phyloP scores from a whole-genome alignment of 2,329 filamentous ascomycete genomes.

The Ophiostoma novo-ulmi region DNA sequence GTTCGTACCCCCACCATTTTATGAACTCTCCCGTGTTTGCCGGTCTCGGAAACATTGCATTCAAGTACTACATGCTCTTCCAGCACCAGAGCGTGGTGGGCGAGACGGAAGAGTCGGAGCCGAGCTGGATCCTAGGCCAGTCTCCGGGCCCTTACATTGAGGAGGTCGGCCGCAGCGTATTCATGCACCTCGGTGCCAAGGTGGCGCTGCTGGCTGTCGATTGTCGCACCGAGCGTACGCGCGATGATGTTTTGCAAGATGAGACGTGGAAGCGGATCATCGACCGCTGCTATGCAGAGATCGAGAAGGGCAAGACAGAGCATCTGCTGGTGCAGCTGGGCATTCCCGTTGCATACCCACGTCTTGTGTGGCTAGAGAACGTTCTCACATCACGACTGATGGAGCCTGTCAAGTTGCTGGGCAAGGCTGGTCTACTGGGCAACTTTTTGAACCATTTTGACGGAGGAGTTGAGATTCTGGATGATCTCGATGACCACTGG shows the following conservation, averaged over 20 bases:
- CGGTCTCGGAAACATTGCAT: slow-evolving; percentile 83
- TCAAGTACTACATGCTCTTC: slow-evolving; percentile 99
- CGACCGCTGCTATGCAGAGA: slow-evolving; percentile 75
- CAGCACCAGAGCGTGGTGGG: slow-evolving; percentile 84
- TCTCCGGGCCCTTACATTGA: slow-evolving; percentile 84
- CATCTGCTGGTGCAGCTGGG: slow-evolving; percentile 84
- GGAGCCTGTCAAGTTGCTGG: slow-evolving; percentile 83
- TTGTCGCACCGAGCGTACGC: slow-evolving; percentile 82
- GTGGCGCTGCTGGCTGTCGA: slow-evolving; percentile 83
- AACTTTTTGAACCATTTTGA: slow-evolving; percentile 83
- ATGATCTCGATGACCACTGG: slow-evolving; percentile 95
- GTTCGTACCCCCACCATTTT: slow-evolving; percentile 85
- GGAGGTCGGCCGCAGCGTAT: slow-evolving; percentile 77
- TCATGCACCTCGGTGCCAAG: slow-evolving; percentile 73
- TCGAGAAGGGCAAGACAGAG: slow-evolving; percentile 77
- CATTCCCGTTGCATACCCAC: slow-evolving; percentile 76
- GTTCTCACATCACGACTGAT: slow-evolving; percentile 77
- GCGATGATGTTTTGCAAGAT: slow-evolving; percentile 72
- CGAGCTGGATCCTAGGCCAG: slow-evolving; percentile 82
- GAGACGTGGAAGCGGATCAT: slow-evolving; percentile 83
- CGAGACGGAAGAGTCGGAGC: slow-evolving; percentile 77
- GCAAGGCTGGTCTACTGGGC: slow-evolving; percentile 74
- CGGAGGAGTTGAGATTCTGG: slow-evolving; percentile 83
- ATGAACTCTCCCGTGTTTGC: slow-evolving; percentile 88
- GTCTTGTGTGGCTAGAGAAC: slow-evolving; percentile 67